Conservation (phyloP, 441 rosid species). For the Adansonia gregorii region DNA sequence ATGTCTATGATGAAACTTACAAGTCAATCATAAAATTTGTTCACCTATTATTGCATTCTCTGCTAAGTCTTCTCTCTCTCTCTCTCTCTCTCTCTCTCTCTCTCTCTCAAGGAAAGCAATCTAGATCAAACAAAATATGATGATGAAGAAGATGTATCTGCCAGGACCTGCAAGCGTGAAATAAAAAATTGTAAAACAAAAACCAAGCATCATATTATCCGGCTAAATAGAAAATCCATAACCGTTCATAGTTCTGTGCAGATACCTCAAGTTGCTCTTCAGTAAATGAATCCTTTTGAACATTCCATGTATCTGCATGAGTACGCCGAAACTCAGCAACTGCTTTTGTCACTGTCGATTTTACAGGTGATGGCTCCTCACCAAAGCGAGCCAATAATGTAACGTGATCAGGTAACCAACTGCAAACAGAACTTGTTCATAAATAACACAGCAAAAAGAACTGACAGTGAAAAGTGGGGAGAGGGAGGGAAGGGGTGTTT, state of each 20-base stretch:
- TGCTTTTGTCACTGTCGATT: slow-evolving; percentile 94
- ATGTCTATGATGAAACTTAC: slow-evolving; percentile 26
- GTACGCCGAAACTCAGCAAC: slow-evolving; percentile 97
- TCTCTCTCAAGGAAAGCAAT: slow-evolving; percentile 19
- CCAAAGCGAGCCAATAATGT: slow-evolving; percentile 86
- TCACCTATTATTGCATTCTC: slow-evolving; percentile 31
- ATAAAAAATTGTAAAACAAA: slow-evolving; percentile 14
- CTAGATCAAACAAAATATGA: slow-evolving; percentile 89
- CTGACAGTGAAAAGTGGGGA: background rate
- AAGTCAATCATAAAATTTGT: slow-evolving; percentile 26
- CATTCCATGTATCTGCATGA: slow-evolving; percentile 97
- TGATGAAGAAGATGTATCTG: slow-evolving; percentile 93
- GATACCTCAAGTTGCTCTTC: slow-evolving; percentile 98
- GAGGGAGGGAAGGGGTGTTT: background rate
- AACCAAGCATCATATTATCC: background rate
- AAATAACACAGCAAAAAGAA: slow-evolving; percentile 2
- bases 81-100: slow-evolving; percentile 24
- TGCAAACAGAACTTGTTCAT: slow-evolving; percentile 27
- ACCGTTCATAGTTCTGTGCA: background rate
- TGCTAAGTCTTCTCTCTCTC: slow-evolving; percentile 29
- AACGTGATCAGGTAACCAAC: slow-evolving; percentile 96
- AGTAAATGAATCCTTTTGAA: slow-evolving; percentile 87
- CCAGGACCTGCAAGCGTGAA: slow-evolving; percentile 73
- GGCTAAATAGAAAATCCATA: background rate
- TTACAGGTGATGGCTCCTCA: slow-evolving; percentile 86